Conservation (phyloP, 2,329 filamentous ascomycete genomes). For the Aureobasidium lini region DNA sequence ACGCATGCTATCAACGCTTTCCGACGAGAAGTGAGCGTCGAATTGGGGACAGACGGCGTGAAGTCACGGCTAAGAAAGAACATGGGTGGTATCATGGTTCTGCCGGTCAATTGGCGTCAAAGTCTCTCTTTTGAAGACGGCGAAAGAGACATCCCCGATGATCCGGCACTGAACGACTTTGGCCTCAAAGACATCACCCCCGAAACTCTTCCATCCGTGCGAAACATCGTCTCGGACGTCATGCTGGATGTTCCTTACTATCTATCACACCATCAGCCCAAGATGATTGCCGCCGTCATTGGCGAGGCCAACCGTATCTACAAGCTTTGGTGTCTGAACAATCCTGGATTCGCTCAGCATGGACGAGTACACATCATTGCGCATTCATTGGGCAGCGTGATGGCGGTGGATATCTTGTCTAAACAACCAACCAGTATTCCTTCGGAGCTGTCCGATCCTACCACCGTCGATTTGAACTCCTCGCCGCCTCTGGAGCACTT, state of each 20-base stretch:
- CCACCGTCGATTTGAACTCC: slow-evolving; percentile 19
- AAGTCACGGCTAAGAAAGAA: slow-evolving; percentile 65
- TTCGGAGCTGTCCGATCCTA: slow-evolving; percentile 27
- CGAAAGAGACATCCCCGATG: slow-evolving; percentile 49
- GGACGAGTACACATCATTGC: slow-evolving; percentile 88
- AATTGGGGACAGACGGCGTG: slow-evolving; percentile 68
- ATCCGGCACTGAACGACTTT: slow-evolving; percentile 55
- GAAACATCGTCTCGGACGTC: slow-evolving; percentile 89
- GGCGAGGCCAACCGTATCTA: slow-evolving; percentile 94
- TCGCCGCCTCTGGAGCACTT: slow-evolving; percentile 48
- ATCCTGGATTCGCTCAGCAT: slow-evolving; percentile 67
- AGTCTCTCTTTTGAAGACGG: slow-evolving; percentile 81
- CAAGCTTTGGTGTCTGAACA: slow-evolving; percentile 87
- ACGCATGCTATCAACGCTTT: slow-evolving; percentile 93
- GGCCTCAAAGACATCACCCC: slow-evolving; percentile 85
- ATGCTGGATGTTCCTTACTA: slow-evolving; percentile 99
- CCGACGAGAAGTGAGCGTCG: slow-evolving; percentile 75
- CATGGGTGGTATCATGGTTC: slow-evolving; percentile 86
- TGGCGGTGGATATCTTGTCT: slow-evolving; percentile 87
- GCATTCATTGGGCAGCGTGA: slow-evolving; percentile 88
- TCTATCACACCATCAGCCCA: slow-evolving; percentile 89
- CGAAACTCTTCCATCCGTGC: slow-evolving; percentile 78
- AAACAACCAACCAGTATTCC: slow-evolving; percentile 72
- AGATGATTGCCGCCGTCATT: slow-evolving; percentile 86
- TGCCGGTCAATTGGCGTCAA: slow-evolving; percentile 87